A percentile compares a stretch with the other conserved stretches of the same genome.
These are phyloP conservation scores for Yamadazyma insecticola DNA, from an alignment of 805 yeast species.

Conservation along the genomic window DNA sequence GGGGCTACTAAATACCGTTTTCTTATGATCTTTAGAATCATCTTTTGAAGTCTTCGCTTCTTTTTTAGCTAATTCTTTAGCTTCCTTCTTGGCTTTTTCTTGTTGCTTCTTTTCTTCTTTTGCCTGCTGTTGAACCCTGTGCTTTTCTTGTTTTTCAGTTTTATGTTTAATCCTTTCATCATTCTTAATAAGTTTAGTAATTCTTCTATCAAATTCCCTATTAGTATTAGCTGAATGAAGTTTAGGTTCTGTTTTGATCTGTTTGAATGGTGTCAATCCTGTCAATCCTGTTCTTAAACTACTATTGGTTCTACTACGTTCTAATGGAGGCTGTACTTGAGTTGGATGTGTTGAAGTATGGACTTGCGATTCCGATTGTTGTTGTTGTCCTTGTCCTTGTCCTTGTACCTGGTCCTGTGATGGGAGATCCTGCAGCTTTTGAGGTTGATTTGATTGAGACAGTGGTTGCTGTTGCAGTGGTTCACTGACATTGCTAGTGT, in stretches of 20 bases:
- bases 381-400: background rate
- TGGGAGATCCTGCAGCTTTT: background rate
- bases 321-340: conserved; percentile 8
- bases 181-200: conserved; percentile 26
- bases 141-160: conserved; percentile 6
- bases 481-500: no score
- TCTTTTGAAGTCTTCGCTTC: conserved; percentile 2
- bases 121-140: conserved; percentile 10
- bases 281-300: conserved; percentile 20
- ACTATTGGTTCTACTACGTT: conserved; percentile 12
- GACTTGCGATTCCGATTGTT: background rate
- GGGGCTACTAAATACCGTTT: conserved; percentile 4
- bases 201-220: conserved; percentile 27
- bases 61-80: conserved; percentile 3
- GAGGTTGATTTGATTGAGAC: no score
- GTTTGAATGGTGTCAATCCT: conserved; percentile 28
- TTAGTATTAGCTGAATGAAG: conserved; percentile 12
- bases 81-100: conserved; percentile 6
- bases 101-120: conserved; percentile 5
- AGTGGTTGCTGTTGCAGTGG: no score
- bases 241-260: conserved; percentile 16
- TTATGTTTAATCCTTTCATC: conserved; percentile 20
- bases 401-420: background rate
- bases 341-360: background rate
- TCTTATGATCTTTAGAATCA: conserved; percentile 1